Evolutionary conservation across 192 early-diverging fungal species (phyloP), one percentile per base, ranked within the genome.

Genomic region (Entomortierella beljakovae): DNA sequence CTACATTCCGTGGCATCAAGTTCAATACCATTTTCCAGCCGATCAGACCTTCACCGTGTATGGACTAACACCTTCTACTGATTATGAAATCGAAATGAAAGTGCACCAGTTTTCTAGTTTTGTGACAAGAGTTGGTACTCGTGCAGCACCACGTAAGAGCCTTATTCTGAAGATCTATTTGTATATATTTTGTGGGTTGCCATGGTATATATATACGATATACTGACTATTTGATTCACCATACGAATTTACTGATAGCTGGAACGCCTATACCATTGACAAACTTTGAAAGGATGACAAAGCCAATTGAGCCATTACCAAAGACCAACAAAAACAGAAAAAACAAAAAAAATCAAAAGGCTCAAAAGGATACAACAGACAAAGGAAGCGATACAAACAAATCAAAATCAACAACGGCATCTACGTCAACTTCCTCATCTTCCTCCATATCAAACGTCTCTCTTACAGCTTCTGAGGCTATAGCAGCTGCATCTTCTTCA

Each of bases 21-120:
- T 79, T 5, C 75, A 70, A 33, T 79, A 79, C 42, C 75, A 79
- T 38, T 70, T 79, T 25, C 75, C 75, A 25, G 75, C 69, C 50
- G 75, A 79, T 7, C 75, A 79, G 29, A 79, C 67, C 18, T 79
- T 79, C 31, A 79, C 75, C 1, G 25, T 79, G 4, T 79, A 60
- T 60, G 75, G 75, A 18, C 67, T 79, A 23, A 79, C 75, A 10
- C 75, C 75, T 11, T 69, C 75, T 28, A 79, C 75, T 1, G 75
- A 79, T 32, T 79, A 79, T 57, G 75, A 79, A 62, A 79, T 79
- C 26, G 75, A 79, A 42, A 79, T 79, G 75, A 70, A 61, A 20
- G 75, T 79, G 11, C 75, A 79, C 31, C 67, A 70, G 53, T 79
- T 68, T 33, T 79, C 75, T 10, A 79, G 75, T n/a, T 79, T 79